phyloP scores from a whole-genome alignment of 2,329 filamentous ascomycete genomes.

The Lasiodiplodia gonubiensis region DNA sequence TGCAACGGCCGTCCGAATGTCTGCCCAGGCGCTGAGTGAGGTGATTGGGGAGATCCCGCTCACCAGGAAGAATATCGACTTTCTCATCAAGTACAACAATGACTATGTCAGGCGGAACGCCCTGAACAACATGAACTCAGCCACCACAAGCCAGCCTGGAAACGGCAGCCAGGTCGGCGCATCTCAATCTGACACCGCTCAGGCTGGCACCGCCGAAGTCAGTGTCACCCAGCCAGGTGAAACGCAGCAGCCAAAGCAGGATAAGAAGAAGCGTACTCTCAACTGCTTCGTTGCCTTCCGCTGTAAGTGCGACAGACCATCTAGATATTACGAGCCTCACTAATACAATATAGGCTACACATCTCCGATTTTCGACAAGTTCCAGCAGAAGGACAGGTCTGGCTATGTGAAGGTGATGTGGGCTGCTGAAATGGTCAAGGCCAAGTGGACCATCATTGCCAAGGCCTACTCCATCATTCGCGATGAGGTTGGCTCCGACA shows the following conservation, averaged over 20 bases:
- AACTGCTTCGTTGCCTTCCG: constrained; percentile 47
- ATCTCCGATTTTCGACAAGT: constrained; percentile 51
- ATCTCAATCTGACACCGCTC: too few species aligned
- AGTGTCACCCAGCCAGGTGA: not conserved
- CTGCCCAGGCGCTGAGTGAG: too few species aligned
- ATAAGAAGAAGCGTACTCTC: constrained; percentile 35
- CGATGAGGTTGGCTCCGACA: constrained; percentile 54
- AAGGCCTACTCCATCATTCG: constrained; percentile 62
- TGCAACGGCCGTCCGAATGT: too few species aligned
- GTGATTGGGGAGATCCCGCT: not conserved
- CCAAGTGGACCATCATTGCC: constrained; percentile 60
- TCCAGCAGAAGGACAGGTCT: constrained; percentile 61
- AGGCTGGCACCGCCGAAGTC: not conserved
- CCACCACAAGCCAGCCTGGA: too few species aligned
- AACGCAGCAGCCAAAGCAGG: not conserved
- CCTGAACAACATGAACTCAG: not conserved
- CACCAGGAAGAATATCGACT: not conserved
- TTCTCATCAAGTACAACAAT: not conserved
- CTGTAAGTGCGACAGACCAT: constrained; percentile 33
- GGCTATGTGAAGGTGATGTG: constrained; percentile 57
- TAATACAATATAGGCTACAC: constrained; percentile 53
- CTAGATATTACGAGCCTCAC: not conserved
- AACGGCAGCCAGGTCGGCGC: too few species aligned
- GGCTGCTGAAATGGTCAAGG: constrained; percentile 57
- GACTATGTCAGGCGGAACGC: too few species aligned